Evolutionary conservation across 768 basidiomycete genomes (phyloP), one percentile per base, ranked within the genome.

Genomic region (Russula compacta): DNA sequence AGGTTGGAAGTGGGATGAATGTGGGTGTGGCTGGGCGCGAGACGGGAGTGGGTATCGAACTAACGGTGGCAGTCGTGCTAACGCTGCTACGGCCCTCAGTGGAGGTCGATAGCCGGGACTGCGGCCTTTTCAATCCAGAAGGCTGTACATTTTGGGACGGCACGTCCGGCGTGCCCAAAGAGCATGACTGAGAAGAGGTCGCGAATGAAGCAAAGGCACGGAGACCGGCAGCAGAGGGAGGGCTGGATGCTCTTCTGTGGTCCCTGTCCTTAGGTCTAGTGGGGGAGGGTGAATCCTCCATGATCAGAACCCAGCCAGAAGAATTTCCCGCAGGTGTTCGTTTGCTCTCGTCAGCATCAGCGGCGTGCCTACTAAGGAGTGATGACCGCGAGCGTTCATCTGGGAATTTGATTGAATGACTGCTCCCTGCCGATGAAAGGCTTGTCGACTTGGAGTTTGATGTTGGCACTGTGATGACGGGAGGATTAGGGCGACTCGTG

Each of bases 241-340:
- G 86, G 64, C 84, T 89, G 4, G 66, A 65, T 4, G 59, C 54
- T 52, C 66, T 56, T 51, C 60, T 52, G 6, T 17, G 85, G 83
- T 40, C 80, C 71, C 67, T 77, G 75, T 68, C 83, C 82, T 61
- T 80, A 78, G 56, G 79, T 79, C 83, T 86, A 35, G 76, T 76
- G 21, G 86, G 87, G 15, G 84, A 84, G 24, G 89, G 86, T 2
- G 86, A 85, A 69, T 91, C 90, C 65, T 92, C 90, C 89, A 91
- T 90, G 53, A 92, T 89, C 40, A 92, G 80, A 44, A 92, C 89
- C 89, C 89, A 92, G 57, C 89, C 89, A 40, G 88, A 82, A 11
- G 84, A 75, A 67, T 89, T 87, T 21, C 79, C 81, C 36, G 72
- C 75, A 47, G 79, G 75, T 43, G 77, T 80, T 67, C 77, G 81